Evolutionary conservation across 164 flowering plant species (phyloP), one percentile per base, ranked within the genome.

Genomic region (Chloranthus sessilifolius): DNA sequence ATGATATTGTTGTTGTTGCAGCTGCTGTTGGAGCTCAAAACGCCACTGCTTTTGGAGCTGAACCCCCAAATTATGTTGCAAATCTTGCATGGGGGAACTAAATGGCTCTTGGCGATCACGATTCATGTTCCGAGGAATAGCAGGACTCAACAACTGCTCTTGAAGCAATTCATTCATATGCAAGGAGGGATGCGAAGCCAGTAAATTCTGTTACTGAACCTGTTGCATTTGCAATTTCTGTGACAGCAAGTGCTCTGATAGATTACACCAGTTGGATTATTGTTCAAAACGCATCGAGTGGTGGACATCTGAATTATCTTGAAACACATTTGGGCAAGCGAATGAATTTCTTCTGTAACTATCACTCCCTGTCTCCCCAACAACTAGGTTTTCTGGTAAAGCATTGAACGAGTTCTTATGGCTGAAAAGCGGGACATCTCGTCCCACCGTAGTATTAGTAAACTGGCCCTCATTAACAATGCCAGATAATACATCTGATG

Each of bases 311-410:
- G 65, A 43, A 36, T 64, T 58, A 58, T 68, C 87, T 27, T 70
- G 72, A 58, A 63, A 62, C 16, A 55, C 5, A 50, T 68, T 65
- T 1, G 74, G 27, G 37, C 68, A 61, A 43, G 73, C 50, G 51
- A 50, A 62, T n/a, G 50, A 35, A 62, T 60, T 68, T 56, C 65
- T 74, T 24, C 72, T 42, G 36, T 64, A 66, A 50, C 16, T 56
- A 52, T 75, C 82, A 61, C 77, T 29, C 94, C 88, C 82, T 38
- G 78, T 34, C 21, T 82, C 90, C 16, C 63, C 57, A 69, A 47
- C 55, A 43, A 47, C 43, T 36, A 75, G 20, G 34, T 61, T 58
- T 47, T 83, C 85, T 40, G 58, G 36, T 56, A 65, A 43, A 5
- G 57, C 67, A 60, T 62, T 60, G 39, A 67, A 67, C 1, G 74